Conservation (phyloP, 768 basidiomycete genomes). For the Macrolepiota dolichaula region DNA sequence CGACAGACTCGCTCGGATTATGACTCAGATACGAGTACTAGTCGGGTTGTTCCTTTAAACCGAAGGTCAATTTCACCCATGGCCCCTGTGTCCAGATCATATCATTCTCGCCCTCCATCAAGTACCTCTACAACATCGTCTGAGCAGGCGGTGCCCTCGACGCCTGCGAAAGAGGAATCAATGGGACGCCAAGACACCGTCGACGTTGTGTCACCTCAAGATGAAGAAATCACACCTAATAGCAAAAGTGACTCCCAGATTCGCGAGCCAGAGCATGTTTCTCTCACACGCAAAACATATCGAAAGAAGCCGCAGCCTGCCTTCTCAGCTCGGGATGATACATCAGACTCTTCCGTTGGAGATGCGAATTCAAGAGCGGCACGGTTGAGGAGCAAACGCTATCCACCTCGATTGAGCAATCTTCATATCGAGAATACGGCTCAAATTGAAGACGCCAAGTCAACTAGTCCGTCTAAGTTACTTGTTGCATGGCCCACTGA, state of each 20-base stretch:
- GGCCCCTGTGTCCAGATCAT: slow-evolving; percentile 49
- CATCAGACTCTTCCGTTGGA: slow-evolving; percentile 48
- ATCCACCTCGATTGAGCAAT: slow-evolving; percentile 41
- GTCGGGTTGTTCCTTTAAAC: slow-evolving; percentile 62
- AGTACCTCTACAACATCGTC: slow-evolving; percentile 41
- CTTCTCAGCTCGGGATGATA: slow-evolving; percentile 29
- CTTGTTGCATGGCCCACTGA: slow-evolving; percentile 54
- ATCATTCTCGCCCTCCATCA: slow-evolving; percentile 33
- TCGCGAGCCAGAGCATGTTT: not conserved
- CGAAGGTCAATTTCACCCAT: slow-evolving; percentile 70
- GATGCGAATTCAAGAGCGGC: slow-evolving; percentile 33
- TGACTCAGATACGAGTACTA: slow-evolving; percentile 53
- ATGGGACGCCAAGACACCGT: slow-evolving; percentile 4
- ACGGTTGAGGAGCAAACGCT: slow-evolving; percentile 53
- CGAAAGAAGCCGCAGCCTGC: slow-evolving; percentile 19
- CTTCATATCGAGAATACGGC: slow-evolving; percentile 39
- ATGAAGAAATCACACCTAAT: slow-evolving; percentile 6
- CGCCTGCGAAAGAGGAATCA: slow-evolving; percentile 20
- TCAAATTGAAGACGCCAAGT: slow-evolving; percentile 21
- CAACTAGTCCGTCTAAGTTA: slow-evolving; percentile 43
- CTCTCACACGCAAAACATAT: not conserved
- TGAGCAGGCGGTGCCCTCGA: slow-evolving; percentile 27
- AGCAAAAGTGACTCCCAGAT: not conserved
- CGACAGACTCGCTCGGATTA: slow-evolving; percentile 42
- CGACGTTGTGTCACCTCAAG: slow-evolving; percentile 7